phyloP scores from a whole-genome alignment of 1,284 basidiomycete genomes.

The Salmacisia buchloeana region DNA sequence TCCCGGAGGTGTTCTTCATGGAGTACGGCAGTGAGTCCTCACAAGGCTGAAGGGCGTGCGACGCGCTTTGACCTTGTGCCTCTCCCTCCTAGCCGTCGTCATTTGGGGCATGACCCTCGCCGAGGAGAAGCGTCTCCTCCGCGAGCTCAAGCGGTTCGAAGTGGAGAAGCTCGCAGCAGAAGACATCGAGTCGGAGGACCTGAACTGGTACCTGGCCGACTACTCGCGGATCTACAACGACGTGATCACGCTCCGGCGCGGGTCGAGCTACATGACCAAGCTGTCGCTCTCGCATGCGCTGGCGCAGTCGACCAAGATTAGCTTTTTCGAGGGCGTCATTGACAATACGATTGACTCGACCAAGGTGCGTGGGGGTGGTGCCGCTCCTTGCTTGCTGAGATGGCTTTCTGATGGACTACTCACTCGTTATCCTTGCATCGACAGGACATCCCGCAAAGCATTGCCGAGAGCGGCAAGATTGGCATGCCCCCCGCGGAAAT shows the following conservation, averaged over 20 bases:
- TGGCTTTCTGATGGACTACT: too few species aligned
- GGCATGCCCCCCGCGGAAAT: slow-evolving; percentile 66
- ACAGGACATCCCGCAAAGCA: slow-evolving; percentile 78
- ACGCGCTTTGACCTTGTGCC: neutral
- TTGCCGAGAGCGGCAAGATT: slow-evolving; percentile 90
- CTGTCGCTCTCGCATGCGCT: slow-evolving; percentile 88
- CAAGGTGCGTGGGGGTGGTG: slow-evolving; percentile 58
- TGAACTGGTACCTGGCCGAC: slow-evolving; percentile 94
- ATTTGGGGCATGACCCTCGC: slow-evolving; percentile 95
- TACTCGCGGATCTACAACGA: slow-evolving; percentile 93
- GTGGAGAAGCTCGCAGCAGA: slow-evolving; percentile 66
- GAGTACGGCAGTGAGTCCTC: slow-evolving; percentile 65
- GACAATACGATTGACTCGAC: slow-evolving; percentile 91
- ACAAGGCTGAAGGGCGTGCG: neutral
- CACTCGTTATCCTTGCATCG: neutral
- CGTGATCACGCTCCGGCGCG: slow-evolving; percentile 88
- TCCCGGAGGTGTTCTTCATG: slow-evolving; percentile 66
- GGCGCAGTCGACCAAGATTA: slow-evolving; percentile 90
- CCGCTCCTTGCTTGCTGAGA: too few species aligned
- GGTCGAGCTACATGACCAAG: slow-evolving; percentile 96
- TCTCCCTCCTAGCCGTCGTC: slow-evolving; percentile 66
- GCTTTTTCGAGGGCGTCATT: slow-evolving; percentile 70
- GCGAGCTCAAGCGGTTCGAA: slow-evolving; percentile 74
- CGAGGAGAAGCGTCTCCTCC: slow-evolving; percentile 86
- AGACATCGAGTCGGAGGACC: slow-evolving; percentile 77